Percentiles rank a stretch among this genome's conserved stretches.
phyloP scores from a whole-genome alignment of 139 green algal species.

The Tetraselmis striata region DNA sequence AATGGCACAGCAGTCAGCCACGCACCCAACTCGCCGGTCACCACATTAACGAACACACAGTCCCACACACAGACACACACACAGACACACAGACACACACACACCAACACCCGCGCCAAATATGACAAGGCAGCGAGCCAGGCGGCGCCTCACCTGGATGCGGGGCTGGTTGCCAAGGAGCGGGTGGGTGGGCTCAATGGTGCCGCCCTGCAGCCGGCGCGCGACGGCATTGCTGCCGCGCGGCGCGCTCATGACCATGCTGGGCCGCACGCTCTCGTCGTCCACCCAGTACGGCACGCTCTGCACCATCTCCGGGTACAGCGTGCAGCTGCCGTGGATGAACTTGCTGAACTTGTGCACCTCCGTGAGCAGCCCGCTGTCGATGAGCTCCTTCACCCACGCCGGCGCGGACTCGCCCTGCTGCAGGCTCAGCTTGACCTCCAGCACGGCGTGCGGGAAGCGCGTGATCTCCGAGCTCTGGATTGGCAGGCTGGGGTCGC shows the following conservation, averaged over 20 bases:
- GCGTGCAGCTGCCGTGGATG: slow-evolving; percentile 74
- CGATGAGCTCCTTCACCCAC: slow-evolving; percentile 66
- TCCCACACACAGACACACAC: too few relatives aligned
- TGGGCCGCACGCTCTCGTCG: slow-evolving; percentile 55
- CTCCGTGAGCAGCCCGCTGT: slow-evolving; percentile 17
- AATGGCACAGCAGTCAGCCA: too few relatives aligned
- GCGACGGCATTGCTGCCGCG: neutral
- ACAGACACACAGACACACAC: too few relatives aligned
- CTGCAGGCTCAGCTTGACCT: slow-evolving; percentile 89
- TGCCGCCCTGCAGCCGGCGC: neutral
- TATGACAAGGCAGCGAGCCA: too few relatives aligned
- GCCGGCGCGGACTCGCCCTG: slow-evolving; percentile 68
- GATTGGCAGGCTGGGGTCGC: slow-evolving; percentile 68
- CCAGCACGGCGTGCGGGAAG: slow-evolving; percentile 91
- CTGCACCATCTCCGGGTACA: slow-evolving; percentile 79
- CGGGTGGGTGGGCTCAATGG: slow-evolving; percentile 58
- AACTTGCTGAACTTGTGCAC: slow-evolving; percentile 95
- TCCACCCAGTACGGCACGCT: slow-evolving; percentile 93
- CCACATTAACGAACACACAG: too few relatives aligned
- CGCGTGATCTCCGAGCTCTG: slow-evolving; percentile 81
- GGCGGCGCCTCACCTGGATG: slow-evolving; percentile 60
- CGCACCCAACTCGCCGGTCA: slow-evolving; percentile 10
- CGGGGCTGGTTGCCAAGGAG: slow-evolving; percentile 73
- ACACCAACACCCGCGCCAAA: too few relatives aligned
- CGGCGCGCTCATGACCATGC: slow-evolving; percentile 8